Base-by-base conservation (phyloP, 495 filamentous ascomycete genomes). In the Daldinia vernicosa region DNA sequence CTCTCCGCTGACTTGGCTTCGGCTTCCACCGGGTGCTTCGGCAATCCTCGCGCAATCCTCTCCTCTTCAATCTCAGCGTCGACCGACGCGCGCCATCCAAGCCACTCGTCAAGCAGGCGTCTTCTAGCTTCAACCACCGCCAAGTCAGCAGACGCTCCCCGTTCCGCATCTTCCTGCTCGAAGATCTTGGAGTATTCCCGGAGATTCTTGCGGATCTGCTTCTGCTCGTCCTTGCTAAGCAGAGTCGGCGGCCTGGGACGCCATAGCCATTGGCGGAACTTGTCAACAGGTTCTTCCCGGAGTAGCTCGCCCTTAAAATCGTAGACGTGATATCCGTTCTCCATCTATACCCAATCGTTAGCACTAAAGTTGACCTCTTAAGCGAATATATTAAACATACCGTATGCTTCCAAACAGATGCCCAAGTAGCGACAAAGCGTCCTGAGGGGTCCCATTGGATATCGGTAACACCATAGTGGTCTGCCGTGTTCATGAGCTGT, bases 271-370 rank as follows among this genome's bases (percentile, higher is more conserved):
- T 99, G 95, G 87, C 98, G 97, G 89, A 99, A 98, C 77, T 94
- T 94, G 58, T 99, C 96, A 69, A 97, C 89, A 57, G 88, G 91
- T 80, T 98, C 92, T 80, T 98, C 96, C 69, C 94, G 91, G 22
- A 99, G 89, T 54, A 91, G 89, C 69, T 89, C 88, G 60, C 95
- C 96, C 79, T 89, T 90, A 88, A 98, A 98, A 82, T 97, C 94
- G 88, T 97, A 97, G 55, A 99, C 78, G 80, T 98, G 95, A 84
- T 97, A 99, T 74, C 95, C 95, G 79, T 98, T 98, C 84, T 98
- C 96, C 93, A 97, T 97, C 93, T 98, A 72, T 39, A 33, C 27
- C 57, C 6, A 32, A 39, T 45, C 26, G 54, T 87, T 82, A 87
- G 84, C 71, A 76, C 32, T 5, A 15, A 39, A 55, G 26, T 14